These are phyloP conservation scores for Phytophthora vignae DNA, from an alignment of 352 stramenopile genomes.

Conservation along the genomic window DNA sequence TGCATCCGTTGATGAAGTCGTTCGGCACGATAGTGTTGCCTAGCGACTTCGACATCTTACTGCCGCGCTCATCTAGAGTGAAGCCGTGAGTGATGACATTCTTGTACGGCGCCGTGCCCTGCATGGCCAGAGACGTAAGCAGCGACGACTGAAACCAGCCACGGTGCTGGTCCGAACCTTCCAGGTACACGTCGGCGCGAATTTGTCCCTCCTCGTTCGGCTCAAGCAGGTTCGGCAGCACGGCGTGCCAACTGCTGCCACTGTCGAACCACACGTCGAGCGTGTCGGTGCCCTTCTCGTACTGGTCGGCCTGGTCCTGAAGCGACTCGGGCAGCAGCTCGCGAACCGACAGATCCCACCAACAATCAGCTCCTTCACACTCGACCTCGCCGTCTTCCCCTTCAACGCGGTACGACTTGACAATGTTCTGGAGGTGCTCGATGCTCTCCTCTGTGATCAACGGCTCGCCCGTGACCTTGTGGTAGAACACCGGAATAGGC, in stretches of 20 bases:
- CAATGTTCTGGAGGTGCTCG: slow-evolving; percentile 75
- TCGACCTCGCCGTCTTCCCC: slow-evolving; percentile 42
- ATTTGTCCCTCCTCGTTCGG: slow-evolving; percentile 67
- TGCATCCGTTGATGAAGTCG: slow-evolving; percentile 95
- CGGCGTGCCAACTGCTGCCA: slow-evolving; percentile 80
- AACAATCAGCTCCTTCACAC: slow-evolving; percentile 95
- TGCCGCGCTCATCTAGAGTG: slow-evolving; percentile 97
- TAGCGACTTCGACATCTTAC: slow-evolving; percentile 99
- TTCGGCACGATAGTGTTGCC: slow-evolving; percentile 96
- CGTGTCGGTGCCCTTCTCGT: slow-evolving; percentile 96
- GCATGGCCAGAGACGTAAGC: slow-evolving; percentile 92
- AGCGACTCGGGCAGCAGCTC: slow-evolving; percentile 74
- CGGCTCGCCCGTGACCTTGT: slow-evolving; percentile 89
- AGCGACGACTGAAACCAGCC: slow-evolving; percentile 99
- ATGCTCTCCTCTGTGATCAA: slow-evolving; percentile 95
- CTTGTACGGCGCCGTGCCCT: slow-evolving; percentile 93
- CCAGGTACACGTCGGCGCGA: slow-evolving; percentile 97
- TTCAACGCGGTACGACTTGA: slow-evolving; percentile 50
- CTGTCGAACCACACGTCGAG: slow-evolving; percentile 99
- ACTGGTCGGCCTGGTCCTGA: slow-evolving; percentile 85
- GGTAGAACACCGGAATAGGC: slow-evolving; percentile 98
- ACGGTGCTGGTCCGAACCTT: slow-evolving; percentile 97
- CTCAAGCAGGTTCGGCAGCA: slow-evolving; percentile 45
- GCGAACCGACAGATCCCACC: slow-evolving; percentile 92
- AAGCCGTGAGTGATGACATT: slow-evolving; percentile 99